These are phyloP conservation scores for Aspergillus incahuasiensis DNA, from an alignment of 495 filamentous ascomycete genomes.

Conservation along the genomic window DNA sequence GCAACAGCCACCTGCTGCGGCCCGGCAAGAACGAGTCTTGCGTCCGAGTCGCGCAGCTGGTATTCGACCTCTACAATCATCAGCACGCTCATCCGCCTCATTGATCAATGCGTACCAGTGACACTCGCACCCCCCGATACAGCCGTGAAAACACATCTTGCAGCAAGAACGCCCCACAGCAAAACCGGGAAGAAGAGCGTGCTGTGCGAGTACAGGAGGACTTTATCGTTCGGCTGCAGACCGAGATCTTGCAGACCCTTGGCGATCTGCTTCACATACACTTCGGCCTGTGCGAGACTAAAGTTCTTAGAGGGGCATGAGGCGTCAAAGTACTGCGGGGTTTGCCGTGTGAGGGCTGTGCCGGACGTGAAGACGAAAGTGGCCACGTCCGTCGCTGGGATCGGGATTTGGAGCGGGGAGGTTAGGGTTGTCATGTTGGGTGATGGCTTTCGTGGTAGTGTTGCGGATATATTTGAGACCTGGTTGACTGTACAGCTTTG, in stretches of 20 bases:
- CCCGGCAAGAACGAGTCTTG: not conserved
- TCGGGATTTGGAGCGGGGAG: slow-evolving; percentile 1
- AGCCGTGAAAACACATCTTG: slow-evolving; percentile 7
- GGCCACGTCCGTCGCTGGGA: slow-evolving; percentile 3
- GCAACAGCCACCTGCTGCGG: not conserved
- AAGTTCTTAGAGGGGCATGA: not conserved
- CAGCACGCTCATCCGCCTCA: too few relatives aligned
- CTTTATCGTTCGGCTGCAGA: slow-evolving; percentile 5
- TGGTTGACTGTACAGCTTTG: too few relatives aligned
- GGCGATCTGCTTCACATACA: slow-evolving; percentile 4
- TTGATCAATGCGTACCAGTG: too few relatives aligned
- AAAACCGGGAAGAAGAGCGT: slow-evolving; percentile 5
- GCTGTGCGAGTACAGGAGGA: slow-evolving; percentile 7
- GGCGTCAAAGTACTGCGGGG: slow-evolving; percentile 10
- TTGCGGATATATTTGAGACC: too few relatives aligned
- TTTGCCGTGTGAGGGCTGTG: not conserved
- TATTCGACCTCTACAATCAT: slow-evolving; percentile 4
- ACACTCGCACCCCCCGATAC: not conserved
- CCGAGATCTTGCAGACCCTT: not conserved
- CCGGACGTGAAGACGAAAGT: slow-evolving; percentile 5
- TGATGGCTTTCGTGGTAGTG: too few relatives aligned
- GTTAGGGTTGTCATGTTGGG: slow-evolving; percentile 15
- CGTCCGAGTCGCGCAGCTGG: slow-evolving; percentile 6
- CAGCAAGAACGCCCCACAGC: slow-evolving; percentile 6
- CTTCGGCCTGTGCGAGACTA: slow-evolving; percentile 5